Percentiles rank a stretch among this genome's conserved stretches.
phyloP scores from a whole-genome alignment of 352 stramenopile genomes.

The Globisporangium acanthophoron region DNA sequence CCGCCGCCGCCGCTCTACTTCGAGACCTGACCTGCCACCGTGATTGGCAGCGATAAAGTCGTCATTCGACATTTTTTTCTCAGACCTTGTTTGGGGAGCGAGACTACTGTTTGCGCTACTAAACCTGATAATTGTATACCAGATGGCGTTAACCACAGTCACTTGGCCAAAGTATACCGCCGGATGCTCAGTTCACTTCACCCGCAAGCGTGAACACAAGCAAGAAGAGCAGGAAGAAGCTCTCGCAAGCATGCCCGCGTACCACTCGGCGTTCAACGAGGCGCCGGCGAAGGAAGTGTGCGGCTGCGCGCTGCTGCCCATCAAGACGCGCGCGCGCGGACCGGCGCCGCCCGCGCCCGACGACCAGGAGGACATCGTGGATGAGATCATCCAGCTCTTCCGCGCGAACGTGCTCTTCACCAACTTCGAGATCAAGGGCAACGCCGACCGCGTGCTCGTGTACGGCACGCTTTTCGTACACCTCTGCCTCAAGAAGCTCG shows the following conservation, averaged over 20 bases:
- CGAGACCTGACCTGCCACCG: too few species aligned
- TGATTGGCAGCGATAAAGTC: too few species aligned
- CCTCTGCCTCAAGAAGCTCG: slow-evolving; percentile 88
- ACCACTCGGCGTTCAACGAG: slow-evolving; percentile 89
- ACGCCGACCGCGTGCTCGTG: slow-evolving; percentile 89
- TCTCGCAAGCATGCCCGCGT: slow-evolving; percentile 71
- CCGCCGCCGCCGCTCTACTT: too few species aligned
- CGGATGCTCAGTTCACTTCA: background rate
- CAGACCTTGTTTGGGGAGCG: too few species aligned
- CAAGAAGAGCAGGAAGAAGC: background rate
- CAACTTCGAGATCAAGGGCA: slow-evolving; percentile 92
- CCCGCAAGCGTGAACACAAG: background rate
- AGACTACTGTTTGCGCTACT: too few species aligned
- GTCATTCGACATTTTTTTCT: too few species aligned
- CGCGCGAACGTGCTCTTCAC: slow-evolving; percentile 93
- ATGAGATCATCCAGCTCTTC: slow-evolving; percentile 92
- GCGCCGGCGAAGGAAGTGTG: slow-evolving; percentile 65
- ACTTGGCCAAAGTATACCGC: too few species aligned
- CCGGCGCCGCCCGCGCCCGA: slow-evolving; percentile 79
- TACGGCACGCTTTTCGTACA: slow-evolving; percentile 93
- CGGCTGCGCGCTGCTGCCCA: slow-evolving; percentile 84
- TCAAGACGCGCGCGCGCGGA: slow-evolving; percentile 85
- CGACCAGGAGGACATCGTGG: slow-evolving; percentile 88
- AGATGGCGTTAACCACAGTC: too few species aligned
- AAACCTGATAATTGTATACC: too few species aligned